Base-by-base conservation (phyloP, 257 asterid genomes). In the Forsythia suspensa region DNA sequence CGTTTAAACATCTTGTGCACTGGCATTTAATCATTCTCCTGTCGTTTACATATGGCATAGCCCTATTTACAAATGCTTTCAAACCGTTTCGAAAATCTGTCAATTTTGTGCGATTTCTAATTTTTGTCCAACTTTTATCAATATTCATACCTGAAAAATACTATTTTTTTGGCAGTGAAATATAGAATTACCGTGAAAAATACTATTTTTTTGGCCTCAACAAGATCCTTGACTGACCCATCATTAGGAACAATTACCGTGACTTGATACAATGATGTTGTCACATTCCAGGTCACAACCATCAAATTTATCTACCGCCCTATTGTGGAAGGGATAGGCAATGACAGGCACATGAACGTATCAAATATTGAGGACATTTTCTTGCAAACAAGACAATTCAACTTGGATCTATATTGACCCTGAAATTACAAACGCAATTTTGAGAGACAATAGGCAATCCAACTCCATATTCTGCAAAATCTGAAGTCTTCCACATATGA, bases 371-470 rank as follows among this genome's bases (percentile, higher is more conserved):
- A 55, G 18, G 97, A 92, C 78, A 72, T 41, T 83, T 87, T 24
- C 80, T 80, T 82, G 88, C 97, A 92, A 78, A 87, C 75, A 18
- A 1, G 93, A 89, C 77, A 90, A 76, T 87, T 91, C 81, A 92
- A 57, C 61, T 91, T 86, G 13, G 94, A 89, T 10, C 94, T 88
- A 84, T 83, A 88, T 86, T 90, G 97, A 76, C 96, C 97, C 97
- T 92, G 59, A 77, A 84, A 65, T 80, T 72, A 29, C 68, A 77
- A 68, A 77, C 40, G n/a, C 59, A 57, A 37, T 69, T 80, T 0
- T 72, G 83, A 74, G 65, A 70, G 65, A 75, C n/a, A 70, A 24
- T 63, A 2, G 48, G 55, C 24, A 48, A 40, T 73, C 69, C 74
- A 37, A 76, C 76, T 70, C 48, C 29, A 76, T 55, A 15, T 29